Evolutionary conservation across 768 basidiomycete genomes (phyloP).

Genomic region (Roridomyces roridus): DNA sequence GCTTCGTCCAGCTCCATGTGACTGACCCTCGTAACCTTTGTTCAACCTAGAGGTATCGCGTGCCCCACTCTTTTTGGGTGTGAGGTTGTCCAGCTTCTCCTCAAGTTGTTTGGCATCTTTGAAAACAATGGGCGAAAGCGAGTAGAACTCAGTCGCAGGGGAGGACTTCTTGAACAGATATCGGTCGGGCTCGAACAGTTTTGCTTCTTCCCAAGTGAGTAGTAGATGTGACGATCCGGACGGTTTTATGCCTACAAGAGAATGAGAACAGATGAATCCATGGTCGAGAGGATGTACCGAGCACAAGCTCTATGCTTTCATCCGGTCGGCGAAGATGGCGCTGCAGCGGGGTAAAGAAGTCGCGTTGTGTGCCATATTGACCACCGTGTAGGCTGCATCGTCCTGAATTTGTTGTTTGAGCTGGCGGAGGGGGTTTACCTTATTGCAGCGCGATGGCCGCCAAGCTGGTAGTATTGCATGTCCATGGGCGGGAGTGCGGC

Average conservation of each 20-base stretch:
- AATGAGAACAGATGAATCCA: too few relatives aligned
- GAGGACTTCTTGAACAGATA: background rate
- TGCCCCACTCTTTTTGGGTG: background rate
- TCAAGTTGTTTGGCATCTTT: background rate
- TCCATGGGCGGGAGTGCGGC: conserved; percentile 2
- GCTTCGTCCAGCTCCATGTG: background rate
- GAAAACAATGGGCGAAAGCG: conserved; percentile 21
- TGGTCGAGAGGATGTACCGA: background rate
- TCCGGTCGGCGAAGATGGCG: background rate
- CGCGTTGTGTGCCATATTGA: background rate
- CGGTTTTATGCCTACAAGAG: conserved; percentile 12
- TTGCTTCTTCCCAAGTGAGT: background rate
- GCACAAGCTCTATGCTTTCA: conserved; percentile 1
- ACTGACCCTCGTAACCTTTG: conserved; percentile 3
- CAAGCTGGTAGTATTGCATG: conserved; percentile 23
- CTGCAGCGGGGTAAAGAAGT: too few relatives aligned
- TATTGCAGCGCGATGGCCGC: conserved; percentile 17
- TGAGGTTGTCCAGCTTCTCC: conserved; percentile 7
- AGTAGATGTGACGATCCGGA: conserved; percentile 17
- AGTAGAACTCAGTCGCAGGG: conserved; percentile 8
- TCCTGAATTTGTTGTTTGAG: background rate
- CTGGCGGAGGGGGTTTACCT: background rate
- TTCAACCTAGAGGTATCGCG: conserved; percentile 15
- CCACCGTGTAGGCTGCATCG: background rate
- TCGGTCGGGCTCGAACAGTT: background rate